A percentile compares a stretch with the other conserved stretches of the same genome.
Evolutionary conservation across 768 basidiomycete genomes (phyloP).

Genomic region (Hortiboletus campestris): DNA sequence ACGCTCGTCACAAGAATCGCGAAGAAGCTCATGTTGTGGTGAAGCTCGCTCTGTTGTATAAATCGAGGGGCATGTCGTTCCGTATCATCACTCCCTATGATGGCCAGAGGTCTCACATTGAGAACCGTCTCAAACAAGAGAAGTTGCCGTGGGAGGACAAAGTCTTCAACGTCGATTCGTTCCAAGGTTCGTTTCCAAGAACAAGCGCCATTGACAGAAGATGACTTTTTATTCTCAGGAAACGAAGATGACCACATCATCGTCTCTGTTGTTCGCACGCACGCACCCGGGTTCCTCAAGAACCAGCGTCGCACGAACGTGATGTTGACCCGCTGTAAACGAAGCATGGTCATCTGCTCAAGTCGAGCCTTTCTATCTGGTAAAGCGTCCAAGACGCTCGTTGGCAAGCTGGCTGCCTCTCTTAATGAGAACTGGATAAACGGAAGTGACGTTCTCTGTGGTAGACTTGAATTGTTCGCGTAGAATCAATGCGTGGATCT

Average conservation of each 20-base stretch:
- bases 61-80: constrained; percentile 45
- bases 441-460: constrained; percentile 5
- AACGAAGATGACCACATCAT: constrained; percentile 80
- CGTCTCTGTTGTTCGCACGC: constrained; percentile 63
- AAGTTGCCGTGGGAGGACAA: constrained; percentile 59
- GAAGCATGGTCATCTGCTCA: constrained; percentile 70
- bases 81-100: constrained; percentile 81
- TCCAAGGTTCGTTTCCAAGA: constrained; percentile 58
- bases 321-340: constrained; percentile 77
- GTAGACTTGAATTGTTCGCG: background rate
- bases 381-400: constrained; percentile 18
- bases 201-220: background rate
- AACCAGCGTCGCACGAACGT: constrained; percentile 74
- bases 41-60: constrained; percentile 51
- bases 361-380: constrained; percentile 34
- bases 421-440: constrained; percentile 18
- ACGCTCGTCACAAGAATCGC: constrained; percentile 48
- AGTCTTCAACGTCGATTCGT: constrained; percentile 75
- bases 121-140: constrained; percentile 46
- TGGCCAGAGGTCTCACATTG: constrained; percentile 59
- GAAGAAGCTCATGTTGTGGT: constrained; percentile 53
- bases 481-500: background rate
- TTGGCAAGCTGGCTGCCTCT: constrained; percentile 24
- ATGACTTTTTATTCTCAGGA: constrained; percentile 42
- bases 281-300: constrained; percentile 59